Evolutionary conservation across 768 basidiomycete genomes (phyloP), one percentile per base, ranked within the genome.

Genomic region (Phylloporus sp.): DNA sequence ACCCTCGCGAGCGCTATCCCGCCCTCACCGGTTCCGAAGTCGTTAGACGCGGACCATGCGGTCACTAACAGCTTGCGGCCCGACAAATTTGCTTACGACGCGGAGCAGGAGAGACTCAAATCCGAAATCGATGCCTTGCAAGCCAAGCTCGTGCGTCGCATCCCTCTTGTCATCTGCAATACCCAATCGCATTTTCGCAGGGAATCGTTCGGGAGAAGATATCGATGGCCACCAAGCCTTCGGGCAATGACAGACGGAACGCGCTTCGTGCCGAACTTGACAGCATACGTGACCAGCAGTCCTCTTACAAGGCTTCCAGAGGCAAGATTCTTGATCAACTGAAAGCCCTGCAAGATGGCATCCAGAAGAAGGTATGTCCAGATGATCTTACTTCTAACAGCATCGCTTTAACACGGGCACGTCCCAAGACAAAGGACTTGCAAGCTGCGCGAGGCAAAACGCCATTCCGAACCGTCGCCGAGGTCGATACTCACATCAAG

Each of bases 401-500:
- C 6, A 22, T 38, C 31, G 11, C 23, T 26, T 35, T 52, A 20
- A 54, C 13, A 13, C 46, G 17, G 53, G 48, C 17, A 42, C 31
- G 17, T 20, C 11, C 34, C 31, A 22, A 95, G 90, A 77, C 84
- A 59, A 92, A 93, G 69, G 92, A 91, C 60, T 73, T 96, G 52
- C 84, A 96, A 63, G 75, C 84, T 38, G 76, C 86, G 6, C 84
- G 84, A 66, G 72, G 78, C 23, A 98, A 95, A 69, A 73, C 77
- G 1, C 71, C 79, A 14, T 96, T 79, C 71, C 93, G 87, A 71
- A 82, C 78, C 17, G 82, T 86, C 31, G 82, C 75, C 13, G 96
- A 99, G 44, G 80, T 96, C 36, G 94, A 99, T 60, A 75, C 78
- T 32, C 88, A 86, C 52, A 84, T 97, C 69, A 78, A 79, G 95